Evolutionary conservation across 2,329 filamentous ascomycete species (phyloP).

Genomic region (Exophiala dermatitidis): DNA sequence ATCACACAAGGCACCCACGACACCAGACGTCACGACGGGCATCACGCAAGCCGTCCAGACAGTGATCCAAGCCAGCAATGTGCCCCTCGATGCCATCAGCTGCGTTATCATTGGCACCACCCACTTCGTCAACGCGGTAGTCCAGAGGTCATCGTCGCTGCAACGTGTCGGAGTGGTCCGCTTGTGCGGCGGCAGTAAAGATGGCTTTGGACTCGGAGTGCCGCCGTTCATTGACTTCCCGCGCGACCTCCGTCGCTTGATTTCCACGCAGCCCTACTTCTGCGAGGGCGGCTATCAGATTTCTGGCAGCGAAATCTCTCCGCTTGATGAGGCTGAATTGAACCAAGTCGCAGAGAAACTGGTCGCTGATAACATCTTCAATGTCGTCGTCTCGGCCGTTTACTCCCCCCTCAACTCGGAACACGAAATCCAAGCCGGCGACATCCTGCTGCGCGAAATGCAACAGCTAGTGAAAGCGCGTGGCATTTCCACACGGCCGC

Average conservation of each 20-base stretch:
- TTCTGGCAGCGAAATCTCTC: slow-evolving; percentile 12
- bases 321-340: slow-evolving; percentile 11
- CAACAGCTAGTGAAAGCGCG: slow-evolving; percentile 32
- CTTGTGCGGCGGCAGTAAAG: slow-evolving; percentile 12
- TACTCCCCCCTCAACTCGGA: slow-evolving; percentile 43
- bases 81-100: slow-evolving; percentile 32
- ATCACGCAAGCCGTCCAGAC: slow-evolving; percentile 35
- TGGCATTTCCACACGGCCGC: slow-evolving; percentile 19
- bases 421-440: slow-evolving; percentile 23
- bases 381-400: slow-evolving; percentile 40
- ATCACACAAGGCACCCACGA: slow-evolving; percentile 36
- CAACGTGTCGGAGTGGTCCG: slow-evolving; percentile 14
- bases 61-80: slow-evolving; percentile 32
- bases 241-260: slow-evolving; percentile 30
- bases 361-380: slow-evolving; percentile 33
- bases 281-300: slow-evolving; percentile 18
- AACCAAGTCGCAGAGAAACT: slow-evolving; percentile 22
- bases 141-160: slow-evolving; percentile 8
- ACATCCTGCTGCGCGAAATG: slow-evolving; percentile 34
- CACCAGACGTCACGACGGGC: slow-evolving; percentile 38
- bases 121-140: slow-evolving; percentile 42
- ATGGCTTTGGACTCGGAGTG: slow-evolving; percentile 14
- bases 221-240: slow-evolving; percentile 48
- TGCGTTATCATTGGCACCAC: slow-evolving; percentile 49
- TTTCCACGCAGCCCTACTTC: slow-evolving; percentile 5